Base-by-base conservation (phyloP, 2,329 filamentous ascomycete genomes). In the Botryotinia convoluta region DNA sequence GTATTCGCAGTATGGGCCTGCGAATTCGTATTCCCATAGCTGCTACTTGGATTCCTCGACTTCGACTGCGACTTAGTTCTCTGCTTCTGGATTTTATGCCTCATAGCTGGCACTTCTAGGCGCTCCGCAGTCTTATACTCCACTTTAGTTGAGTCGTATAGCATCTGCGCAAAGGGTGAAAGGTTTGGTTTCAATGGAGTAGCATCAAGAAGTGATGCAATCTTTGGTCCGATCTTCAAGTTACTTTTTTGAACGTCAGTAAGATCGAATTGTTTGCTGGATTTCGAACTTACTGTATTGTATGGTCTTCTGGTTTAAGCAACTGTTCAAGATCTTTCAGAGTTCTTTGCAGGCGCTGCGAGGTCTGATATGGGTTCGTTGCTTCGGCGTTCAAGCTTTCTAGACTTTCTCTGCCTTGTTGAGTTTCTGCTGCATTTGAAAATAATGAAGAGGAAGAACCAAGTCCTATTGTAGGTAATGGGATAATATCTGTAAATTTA, bases 281-380 rank as follows among this genome's bases (percentile, higher is more conserved):
- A 64, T 35, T 54, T 48, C 26, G 29, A 69, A 67, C 79, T 74
- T 74, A 81, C 79, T 77, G 93, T 78, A 91, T 84, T 16, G 92
- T 91, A 75, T 92, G 84, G 74, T 91, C 90, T n/a, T 91, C 88
- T 2, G 90, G 87, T 79, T 90, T 90, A 72, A 98, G 82, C 59
- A 97, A 87, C 75, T 91, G 89, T 73, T 93, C 88, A 44, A 98
- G 85, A 81, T 95, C 91, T 77, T 92, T 87, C 63, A 95, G 86
- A 18, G 90, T 91, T 77, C 91, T 89, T 77, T 93, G 91, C 64
- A 95, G 84, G 76, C 89, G 88, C 79, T 88, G 88, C 32, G 92
- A 91, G 44, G 86, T 86, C 61, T 87, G 86, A 65, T 86, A 84
- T 37, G 88, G 83, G 75, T 84, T 87, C 59, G 85, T 83, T 74